Conservation (phyloP, 2,329 filamentous ascomycete species). For the Aphanocladium album region DNA sequence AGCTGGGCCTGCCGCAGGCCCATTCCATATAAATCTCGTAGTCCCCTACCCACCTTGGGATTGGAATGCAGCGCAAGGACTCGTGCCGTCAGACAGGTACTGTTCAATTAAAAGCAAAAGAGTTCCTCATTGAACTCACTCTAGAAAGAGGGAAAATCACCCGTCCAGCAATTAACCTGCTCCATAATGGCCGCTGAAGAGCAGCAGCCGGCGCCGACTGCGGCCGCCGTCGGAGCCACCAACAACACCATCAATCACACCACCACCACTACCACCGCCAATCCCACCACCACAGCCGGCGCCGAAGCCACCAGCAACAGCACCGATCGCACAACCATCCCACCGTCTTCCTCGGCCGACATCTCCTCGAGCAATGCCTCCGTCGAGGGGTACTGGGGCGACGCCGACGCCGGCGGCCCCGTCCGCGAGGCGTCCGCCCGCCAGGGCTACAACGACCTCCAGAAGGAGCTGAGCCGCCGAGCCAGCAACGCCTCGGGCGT, state of each 20-base stretch:
- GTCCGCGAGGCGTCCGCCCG: conserved; percentile 16
- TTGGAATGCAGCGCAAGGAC: too few species aligned
- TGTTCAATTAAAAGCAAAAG: too few species aligned
- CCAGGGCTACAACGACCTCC: conserved; percentile 19
- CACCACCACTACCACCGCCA: background rate
- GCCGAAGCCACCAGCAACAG: background rate
- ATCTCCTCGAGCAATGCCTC: conserved; percentile 8
- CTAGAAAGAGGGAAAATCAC: background rate
- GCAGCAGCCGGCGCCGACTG: conserved; percentile 1
- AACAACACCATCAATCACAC: too few species aligned
- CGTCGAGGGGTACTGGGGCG: conserved; percentile 23
- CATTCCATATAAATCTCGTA: background rate
- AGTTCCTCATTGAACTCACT: too few species aligned
- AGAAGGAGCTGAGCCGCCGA: conserved; percentile 20
- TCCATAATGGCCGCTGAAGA: conserved; percentile 9
- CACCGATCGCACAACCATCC: background rate
- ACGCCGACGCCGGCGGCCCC: conserved; percentile 19
- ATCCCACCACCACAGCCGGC: background rate
- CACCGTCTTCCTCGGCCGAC: background rate
- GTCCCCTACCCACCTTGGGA: background rate
- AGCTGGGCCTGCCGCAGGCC: background rate
- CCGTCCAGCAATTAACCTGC: background rate
- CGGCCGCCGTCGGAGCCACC: background rate
- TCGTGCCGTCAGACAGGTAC: too few species aligned
- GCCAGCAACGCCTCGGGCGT: conserved; percentile 10